Conservation (phyloP, 2,329 filamentous ascomycete genomes). For the Penicillium sp. region DNA sequence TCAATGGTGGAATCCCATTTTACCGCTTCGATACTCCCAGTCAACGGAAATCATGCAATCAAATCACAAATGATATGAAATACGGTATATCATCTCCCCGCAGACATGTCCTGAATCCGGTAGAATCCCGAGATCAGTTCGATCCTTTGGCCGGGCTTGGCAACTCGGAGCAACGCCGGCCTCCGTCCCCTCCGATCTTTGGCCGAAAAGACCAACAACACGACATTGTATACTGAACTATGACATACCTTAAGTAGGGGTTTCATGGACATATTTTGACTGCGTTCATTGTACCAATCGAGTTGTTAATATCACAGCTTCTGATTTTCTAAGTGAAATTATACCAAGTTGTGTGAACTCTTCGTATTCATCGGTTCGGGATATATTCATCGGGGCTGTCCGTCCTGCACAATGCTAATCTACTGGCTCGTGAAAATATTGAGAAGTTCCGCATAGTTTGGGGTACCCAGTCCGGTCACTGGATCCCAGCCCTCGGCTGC, state of each 20-base stretch:
- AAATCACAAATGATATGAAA: too few relatives aligned
- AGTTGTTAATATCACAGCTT: too few relatives aligned
- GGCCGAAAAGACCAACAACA: background rate
- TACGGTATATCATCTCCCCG: too few relatives aligned
- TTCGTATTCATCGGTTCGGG: background rate
- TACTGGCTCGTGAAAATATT: conserved; percentile 32
- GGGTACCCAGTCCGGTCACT: conserved; percentile 38
- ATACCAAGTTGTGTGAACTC: background rate
- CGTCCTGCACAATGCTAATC: background rate
- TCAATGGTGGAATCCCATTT: conserved; percentile 1
- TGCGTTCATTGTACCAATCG: too few relatives aligned
- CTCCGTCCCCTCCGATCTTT: conserved; percentile 12
- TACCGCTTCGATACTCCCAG: background rate
- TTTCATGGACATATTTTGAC: too few relatives aligned
- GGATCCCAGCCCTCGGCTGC: conserved; percentile 33
- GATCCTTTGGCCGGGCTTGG: background rate
- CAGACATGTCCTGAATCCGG: conserved; percentile 3
- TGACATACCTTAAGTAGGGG: too few relatives aligned
- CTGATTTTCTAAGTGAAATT: background rate
- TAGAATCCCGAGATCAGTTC: background rate
- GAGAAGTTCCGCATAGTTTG: conserved; percentile 34
- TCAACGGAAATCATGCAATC: too few relatives aligned
- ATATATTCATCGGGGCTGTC: background rate
- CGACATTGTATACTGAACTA: too few relatives aligned
- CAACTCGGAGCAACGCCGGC: conserved; percentile 15